A percentile compares a stretch with the other conserved stretches of the same genome.
Evolutionary conservation across 106 monocot genomes (phyloP).

Genomic region (Phalaenopsis equestris): DNA sequence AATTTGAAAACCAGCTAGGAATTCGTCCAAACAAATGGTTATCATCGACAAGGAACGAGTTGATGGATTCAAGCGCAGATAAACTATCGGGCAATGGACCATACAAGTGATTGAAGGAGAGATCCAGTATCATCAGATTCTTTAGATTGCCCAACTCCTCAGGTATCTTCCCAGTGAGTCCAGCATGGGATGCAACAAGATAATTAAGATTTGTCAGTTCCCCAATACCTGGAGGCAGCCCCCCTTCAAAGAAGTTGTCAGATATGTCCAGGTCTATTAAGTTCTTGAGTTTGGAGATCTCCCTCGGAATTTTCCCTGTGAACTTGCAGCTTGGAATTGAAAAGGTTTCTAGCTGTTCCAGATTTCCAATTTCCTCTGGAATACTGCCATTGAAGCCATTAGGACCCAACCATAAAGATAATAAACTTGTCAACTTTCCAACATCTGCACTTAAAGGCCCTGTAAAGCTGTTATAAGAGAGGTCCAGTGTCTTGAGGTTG

Average conservation of each 20-base stretch:
- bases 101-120: slow-evolving; percentile 78
- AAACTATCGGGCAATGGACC: slow-evolving; percentile 65
- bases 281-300: slow-evolving; percentile 45
- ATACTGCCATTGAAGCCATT: slow-evolving; percentile 69
- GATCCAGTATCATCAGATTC: slow-evolving; percentile 50
- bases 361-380: slow-evolving; percentile 65
- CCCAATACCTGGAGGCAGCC: slow-evolving; percentile 56
- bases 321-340: slow-evolving; percentile 54
- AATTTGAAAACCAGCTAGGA: slow-evolving; percentile 63
- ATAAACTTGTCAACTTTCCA: slow-evolving; percentile 40
- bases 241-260: slow-evolving; percentile 65
- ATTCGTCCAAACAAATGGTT: slow-evolving; percentile 68
- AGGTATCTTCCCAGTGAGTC: slow-evolving; percentile 62
- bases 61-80: slow-evolving; percentile 37
- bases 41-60: slow-evolving; percentile 60
- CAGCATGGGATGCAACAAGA: slow-evolving; percentile 56
- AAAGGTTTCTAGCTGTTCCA: slow-evolving; percentile 44
- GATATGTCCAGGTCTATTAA: slow-evolving; percentile 71
- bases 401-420: slow-evolving; percentile 54
- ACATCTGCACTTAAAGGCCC: slow-evolving; percentile 55
- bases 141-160: slow-evolving; percentile 49
- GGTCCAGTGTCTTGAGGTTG: slow-evolving; percentile 54
- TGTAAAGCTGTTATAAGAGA: slow-evolving; percentile 69
- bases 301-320: slow-evolving; percentile 48
- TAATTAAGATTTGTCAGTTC: slow-evolving; percentile 44